phyloP scores from a whole-genome alignment of 345 rosid genomes.

The Eucalyptus polyanthemos region DNA sequence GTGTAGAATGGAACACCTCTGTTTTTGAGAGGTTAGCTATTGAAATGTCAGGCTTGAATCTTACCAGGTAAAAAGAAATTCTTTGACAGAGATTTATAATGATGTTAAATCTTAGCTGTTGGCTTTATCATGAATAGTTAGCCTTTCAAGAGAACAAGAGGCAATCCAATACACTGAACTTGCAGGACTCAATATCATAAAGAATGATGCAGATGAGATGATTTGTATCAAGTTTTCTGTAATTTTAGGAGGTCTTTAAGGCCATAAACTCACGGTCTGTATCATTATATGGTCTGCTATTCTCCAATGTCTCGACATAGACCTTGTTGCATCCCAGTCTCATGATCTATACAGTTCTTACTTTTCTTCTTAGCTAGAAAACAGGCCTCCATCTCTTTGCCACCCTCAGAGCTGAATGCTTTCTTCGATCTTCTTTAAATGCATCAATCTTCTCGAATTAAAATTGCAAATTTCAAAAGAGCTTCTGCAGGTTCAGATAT shows the following conservation, averaged over 20 bases:
- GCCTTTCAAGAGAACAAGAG: background rate
- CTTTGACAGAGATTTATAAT: background rate
- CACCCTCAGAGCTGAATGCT: background rate
- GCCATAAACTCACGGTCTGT: background rate
- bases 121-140: background rate
- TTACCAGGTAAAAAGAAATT: background rate
- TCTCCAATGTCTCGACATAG: background rate
- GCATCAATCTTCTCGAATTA: background rate
- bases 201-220: background rate
- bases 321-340: background rate
- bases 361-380: background rate
- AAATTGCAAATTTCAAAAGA: background rate
- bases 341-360: background rate
- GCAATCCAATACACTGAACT: background rate
- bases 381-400: background rate
- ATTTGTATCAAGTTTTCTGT: background rate
- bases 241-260: background rate
- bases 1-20: background rate
- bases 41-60: background rate
- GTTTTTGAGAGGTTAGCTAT: background rate
- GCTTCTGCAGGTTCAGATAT: background rate
- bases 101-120: background rate
- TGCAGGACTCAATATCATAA: background rate
- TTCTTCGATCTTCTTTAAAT: background rate
- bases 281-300: background rate